Evolutionary conservation across 306 rosid genomes (phyloP).

Genomic region (Bauhinia variegata): DNA sequence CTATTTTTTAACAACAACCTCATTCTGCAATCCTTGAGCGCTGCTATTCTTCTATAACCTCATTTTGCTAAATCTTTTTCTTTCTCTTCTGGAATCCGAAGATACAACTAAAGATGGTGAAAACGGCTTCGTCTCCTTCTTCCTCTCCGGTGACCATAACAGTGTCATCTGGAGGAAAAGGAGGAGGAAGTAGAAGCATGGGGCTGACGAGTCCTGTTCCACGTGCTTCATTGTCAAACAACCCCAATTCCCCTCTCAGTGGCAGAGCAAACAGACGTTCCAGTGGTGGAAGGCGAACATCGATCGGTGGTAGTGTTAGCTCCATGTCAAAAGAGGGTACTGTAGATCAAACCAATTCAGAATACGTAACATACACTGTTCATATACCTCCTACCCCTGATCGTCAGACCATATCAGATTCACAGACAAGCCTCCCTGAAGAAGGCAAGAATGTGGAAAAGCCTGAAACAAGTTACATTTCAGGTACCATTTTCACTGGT

Average conservation of each 20-base stretch:
- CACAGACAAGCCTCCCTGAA: conserved; percentile 58
- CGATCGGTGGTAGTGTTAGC: conserved; percentile 43
- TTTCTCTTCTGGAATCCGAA: neutral
- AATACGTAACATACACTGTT: conserved; percentile 68
- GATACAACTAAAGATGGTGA: conserved; percentile 47
- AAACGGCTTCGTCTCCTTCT: conserved; percentile 61
- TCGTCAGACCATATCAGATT: conserved; percentile 57
- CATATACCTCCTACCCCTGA: conserved; percentile 92
- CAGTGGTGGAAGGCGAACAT: conserved; percentile 42
- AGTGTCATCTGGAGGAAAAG: conserved; percentile 67
- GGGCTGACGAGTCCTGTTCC: conserved; percentile 78
- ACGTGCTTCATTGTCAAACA: conserved; percentile 68
- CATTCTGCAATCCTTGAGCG: too few species aligned
- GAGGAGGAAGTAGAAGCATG: conserved; percentile 59
- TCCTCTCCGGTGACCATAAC: conserved; percentile 84
- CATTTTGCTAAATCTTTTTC: neutral
- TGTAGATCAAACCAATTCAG: conserved; percentile 47
- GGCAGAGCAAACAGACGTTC: conserved; percentile 48
- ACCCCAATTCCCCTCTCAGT: conserved; percentile 70
- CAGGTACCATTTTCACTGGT: conserved; percentile 75
- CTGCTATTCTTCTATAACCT: conserved; percentile 13
- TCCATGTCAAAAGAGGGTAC: conserved; percentile 48
- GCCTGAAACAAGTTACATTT: conserved; percentile 51
- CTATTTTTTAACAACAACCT: too few species aligned
- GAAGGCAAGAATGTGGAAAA: conserved; percentile 36